These are phyloP conservation scores for Tothia fuscella DNA, from an alignment of 2,329 filamentous ascomycete genomes.

Conservation along the genomic window DNA sequence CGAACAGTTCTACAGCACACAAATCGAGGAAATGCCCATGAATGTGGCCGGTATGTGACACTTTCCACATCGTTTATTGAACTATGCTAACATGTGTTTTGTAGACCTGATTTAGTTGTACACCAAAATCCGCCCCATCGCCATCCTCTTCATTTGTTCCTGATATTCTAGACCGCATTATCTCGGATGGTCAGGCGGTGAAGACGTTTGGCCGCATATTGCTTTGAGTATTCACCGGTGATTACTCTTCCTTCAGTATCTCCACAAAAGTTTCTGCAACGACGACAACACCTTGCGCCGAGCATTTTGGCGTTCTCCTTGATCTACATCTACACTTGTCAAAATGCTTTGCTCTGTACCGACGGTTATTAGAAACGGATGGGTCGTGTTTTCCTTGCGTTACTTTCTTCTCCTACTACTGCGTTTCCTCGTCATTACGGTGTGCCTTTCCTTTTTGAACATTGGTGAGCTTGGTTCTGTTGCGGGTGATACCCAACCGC, in stretches of 20 bases:
- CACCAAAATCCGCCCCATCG: slow-evolving; percentile 7
- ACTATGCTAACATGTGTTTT: neutral
- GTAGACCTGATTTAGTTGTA: slow-evolving; percentile 8
- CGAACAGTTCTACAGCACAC: slow-evolving; percentile 99
- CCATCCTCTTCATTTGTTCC: slow-evolving; percentile 6
- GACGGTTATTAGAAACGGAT: slow-evolving; percentile 10
- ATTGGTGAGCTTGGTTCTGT: neutral
- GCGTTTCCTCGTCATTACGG: neutral
- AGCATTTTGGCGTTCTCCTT: slow-evolving; percentile 9
- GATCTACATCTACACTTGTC: neutral
- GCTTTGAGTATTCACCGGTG: slow-evolving; percentile 2
- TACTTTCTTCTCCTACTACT: slow-evolving; percentile 1
- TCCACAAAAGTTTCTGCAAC: slow-evolving; percentile 6
- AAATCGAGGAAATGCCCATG: slow-evolving; percentile 99
- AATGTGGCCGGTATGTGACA: slow-evolving; percentile 51
- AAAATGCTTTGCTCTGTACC: slow-evolving; percentile 7
- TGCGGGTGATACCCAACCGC: slow-evolving; percentile 2
- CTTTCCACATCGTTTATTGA: neutral
- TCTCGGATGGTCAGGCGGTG: slow-evolving; percentile 2
- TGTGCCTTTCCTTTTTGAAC: neutral
- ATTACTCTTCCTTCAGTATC: neutral
- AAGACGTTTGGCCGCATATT: slow-evolving; percentile 2
- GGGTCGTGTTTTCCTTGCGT: slow-evolving; percentile 5
- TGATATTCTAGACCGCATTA: slow-evolving; percentile 11
- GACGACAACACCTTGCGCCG: slow-evolving; percentile 1